Evolutionary conservation across 371 early-diverging fungal genomes (phyloP).

Genomic region (Scutellospora calospora): DNA sequence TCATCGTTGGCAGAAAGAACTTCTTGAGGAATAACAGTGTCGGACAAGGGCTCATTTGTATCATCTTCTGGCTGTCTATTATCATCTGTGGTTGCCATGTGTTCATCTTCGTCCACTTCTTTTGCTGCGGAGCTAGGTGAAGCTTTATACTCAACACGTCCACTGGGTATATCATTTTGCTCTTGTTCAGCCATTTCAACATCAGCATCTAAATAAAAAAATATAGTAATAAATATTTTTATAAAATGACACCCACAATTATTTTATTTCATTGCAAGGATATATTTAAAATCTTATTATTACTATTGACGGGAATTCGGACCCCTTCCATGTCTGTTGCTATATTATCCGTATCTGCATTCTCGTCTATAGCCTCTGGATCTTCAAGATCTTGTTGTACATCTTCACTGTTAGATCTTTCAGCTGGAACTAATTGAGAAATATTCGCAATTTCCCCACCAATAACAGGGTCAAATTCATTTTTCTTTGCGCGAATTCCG

Average conservation of each 20-base stretch:
- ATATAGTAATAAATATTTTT: not conserved
- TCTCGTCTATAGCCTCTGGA: slow-evolving; percentile 9
- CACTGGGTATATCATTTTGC: slow-evolving; percentile 11
- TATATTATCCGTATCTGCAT: slow-evolving; percentile 1
- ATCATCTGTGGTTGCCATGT: slow-evolving; percentile 46
- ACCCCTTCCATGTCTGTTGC: slow-evolving; percentile 2
- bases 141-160: not conserved
- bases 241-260: not conserved
- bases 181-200: slow-evolving; percentile 35
- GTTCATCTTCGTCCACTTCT: slow-evolving; percentile 39
- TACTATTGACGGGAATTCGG: not conserved
- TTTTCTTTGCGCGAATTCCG: slow-evolving; percentile 64
- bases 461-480: slow-evolving; percentile 73
- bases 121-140: not conserved
- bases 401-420: not conserved
- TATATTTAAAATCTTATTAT: not conserved
- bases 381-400: not conserved
- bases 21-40: slow-evolving; percentile 53
- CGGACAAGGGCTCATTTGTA: slow-evolving; percentile 53
- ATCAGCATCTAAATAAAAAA: slow-evolving; percentile 8
- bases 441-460: slow-evolving; percentile 74
- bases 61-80: not conserved
- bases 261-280: not conserved
- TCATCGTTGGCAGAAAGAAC: slow-evolving; percentile 48
- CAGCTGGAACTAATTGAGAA: slow-evolving; percentile 46